Base-by-base conservation (phyloP, 2,329 filamentous ascomycete species). In the Diaporthe humulicola region DNA sequence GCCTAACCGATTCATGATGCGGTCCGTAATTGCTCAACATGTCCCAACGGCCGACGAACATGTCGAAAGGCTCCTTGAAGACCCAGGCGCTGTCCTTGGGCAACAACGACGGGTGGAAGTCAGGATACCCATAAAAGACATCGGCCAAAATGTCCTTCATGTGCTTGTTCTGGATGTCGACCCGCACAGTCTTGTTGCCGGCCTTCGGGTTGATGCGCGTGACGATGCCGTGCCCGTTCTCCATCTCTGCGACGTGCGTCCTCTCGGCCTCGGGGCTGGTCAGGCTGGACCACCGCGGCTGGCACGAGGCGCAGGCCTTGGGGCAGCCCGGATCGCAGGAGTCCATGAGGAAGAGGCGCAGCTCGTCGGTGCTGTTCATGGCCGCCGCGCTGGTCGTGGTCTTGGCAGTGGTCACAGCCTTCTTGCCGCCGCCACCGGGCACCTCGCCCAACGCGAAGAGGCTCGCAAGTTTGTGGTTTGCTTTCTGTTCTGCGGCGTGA, bases 331-430 rank as follows among this genome's bases (percentile, higher is more conserved):
- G 14, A n/a, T 5, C 22, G 57, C 57, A 61, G n/a, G 15, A n/a
- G 38, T 42, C 25, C 38, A 61, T 42, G n/a, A 28, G 38, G n/a
- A 30, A 61, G 58, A 61, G 58, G 58, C n/a, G n/a, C 15, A 61
- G 58, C 58, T 61, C 38, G n/a, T 17, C 36, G n/a, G 38, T 28
- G 58, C 58, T 61, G 38, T 4, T 61, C 38, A 45, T 61, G 25
- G 58, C 58, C 25, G 7, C n/a, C 1, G 38, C 15, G 38, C 58
- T 42, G 38, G 38, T 61, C 38, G 19, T 10, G n/a, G n/a, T 61
- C 4, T 15, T 45, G 7, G 15, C 22, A n/a, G 22, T 40, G 22
- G 36, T 25, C 14, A 40, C 57, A 14, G 36, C 36, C 57, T 40
- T 60, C 22, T 22, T 30, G n/a, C n/a, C 45, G 3, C 8, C 6